Conservation (phyloP, 2,329 filamentous ascomycete species). For the Aspergillus pseudoterreus region DNA sequence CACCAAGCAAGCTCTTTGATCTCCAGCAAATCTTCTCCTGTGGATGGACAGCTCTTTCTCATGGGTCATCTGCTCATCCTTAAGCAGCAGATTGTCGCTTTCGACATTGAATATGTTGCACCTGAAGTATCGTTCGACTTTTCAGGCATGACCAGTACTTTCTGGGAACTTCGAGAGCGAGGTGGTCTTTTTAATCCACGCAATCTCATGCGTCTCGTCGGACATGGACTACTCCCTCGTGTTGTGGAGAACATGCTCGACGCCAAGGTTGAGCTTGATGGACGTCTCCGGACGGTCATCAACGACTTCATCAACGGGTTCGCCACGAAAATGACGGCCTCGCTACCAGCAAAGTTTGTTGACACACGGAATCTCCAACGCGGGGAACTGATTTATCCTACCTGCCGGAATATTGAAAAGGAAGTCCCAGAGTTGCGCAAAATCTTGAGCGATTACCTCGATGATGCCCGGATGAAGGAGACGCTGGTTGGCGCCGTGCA, state of each 20-base stretch:
- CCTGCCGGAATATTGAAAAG: slow-evolving; percentile 54
- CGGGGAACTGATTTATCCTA: slow-evolving; percentile 43
- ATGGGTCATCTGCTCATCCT: slow-evolving; percentile 91
- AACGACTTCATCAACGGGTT: slow-evolving; percentile 63
- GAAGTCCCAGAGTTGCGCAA: slow-evolving; percentile 54
- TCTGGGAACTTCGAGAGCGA: slow-evolving; percentile 63
- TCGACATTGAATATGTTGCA: slow-evolving; percentile 79
- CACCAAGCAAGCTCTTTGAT: slow-evolving; percentile 71
- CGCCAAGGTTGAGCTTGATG: slow-evolving; percentile 65
- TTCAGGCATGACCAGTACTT: slow-evolving; percentile 61
- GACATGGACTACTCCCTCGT: slow-evolving; percentile 57
- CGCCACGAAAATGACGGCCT: slow-evolving; percentile 54
- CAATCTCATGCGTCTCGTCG: slow-evolving; percentile 58
- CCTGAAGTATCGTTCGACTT: slow-evolving; percentile 65
- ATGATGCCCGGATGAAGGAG: slow-evolving; percentile 61
- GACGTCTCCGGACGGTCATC: slow-evolving; percentile 59
- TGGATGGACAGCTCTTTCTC: slow-evolving; percentile 84
- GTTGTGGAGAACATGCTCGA: slow-evolving; percentile 70
- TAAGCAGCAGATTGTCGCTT: slow-evolving; percentile 92
- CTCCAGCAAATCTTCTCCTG: slow-evolving; percentile 55
- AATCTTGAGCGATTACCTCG: slow-evolving; percentile 61
- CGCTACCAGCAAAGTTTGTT: slow-evolving; percentile 37
- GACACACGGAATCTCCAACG: slow-evolving; percentile 37
- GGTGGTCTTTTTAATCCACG: slow-evolving; percentile 64
- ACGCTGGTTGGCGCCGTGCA: slow-evolving; percentile 64